Evolutionary conservation across 1,284 basidiomycete species (phyloP), one percentile per base, ranked within the genome.

Genomic region (Chondrostereum purpureum): DNA sequence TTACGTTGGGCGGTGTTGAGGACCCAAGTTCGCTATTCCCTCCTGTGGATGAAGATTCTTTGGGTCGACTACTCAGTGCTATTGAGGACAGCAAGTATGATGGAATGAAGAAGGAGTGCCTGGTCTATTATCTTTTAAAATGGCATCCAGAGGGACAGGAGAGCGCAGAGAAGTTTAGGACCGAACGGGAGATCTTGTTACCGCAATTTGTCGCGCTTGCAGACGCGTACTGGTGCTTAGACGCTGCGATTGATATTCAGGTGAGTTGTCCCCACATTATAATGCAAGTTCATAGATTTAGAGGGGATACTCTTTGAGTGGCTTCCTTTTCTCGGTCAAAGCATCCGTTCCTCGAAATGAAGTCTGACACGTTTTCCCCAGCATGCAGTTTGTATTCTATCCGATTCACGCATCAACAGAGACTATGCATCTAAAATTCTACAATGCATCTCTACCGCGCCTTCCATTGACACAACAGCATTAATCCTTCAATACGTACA

Each of bases 211-310:
- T 74, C 12, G 68, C 74, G 6, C 68, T 88, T 38, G 75, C 83
- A 17, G 82, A 88, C 62, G 87, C 86, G 55, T 90, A 89, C 65
- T 90, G 85, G 83, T 65, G 76, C 55, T 63, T 90, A 53, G 87
- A 90, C 62, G 70, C 76, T 2, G 83, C 80, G n/a, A 65, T 72
- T 16, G 67, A 80, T 37, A 59, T 84, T 44, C 57, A 69, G 41
- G 84, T 87, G 59, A 52, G n/a, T n/a, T n/a, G n/a, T n/a, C n/a
- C n/a, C n/a, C n/a, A n/a, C n/a, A n/a, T n/a, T n/a, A n/a, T n/a
- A n/a, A n/a, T n/a, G n/a, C n/a, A n/a, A n/a, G n/a, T n/a, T n/a
- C n/a, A n/a, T n/a, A n/a, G n/a, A n/a, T n/a, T n/a, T n/a, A n/a
- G n/a, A n/a, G n/a, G n/a, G n/a, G n/a, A 82, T 73, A 19, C 34